phyloP scores from a whole-genome alignment of 2,329 filamentous ascomycete species.

The Teratosphaeria viscida region DNA sequence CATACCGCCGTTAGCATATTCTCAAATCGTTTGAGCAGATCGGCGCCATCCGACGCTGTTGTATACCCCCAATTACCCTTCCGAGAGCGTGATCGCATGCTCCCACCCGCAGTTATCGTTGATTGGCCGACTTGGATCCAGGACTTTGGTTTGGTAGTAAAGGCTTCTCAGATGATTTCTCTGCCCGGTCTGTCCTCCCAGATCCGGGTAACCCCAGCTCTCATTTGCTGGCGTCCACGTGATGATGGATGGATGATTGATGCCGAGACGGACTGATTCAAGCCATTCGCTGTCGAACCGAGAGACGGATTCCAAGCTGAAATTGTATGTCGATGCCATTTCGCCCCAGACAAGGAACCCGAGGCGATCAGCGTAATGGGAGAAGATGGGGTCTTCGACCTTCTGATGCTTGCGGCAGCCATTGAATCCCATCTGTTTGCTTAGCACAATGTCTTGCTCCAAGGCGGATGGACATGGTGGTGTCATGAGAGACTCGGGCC shows the following conservation, averaged over 20 bases:
- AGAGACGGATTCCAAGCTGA: slow-evolving; percentile 47
- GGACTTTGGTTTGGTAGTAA: slow-evolving; percentile 53
- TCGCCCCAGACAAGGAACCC: slow-evolving; percentile 56
- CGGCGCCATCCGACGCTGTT: slow-evolving; percentile 50
- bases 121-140: slow-evolving; percentile 54
- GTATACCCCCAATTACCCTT: slow-evolving; percentile 57
- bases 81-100: slow-evolving; percentile 41
- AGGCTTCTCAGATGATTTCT: slow-evolving; percentile 54
- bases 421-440: slow-evolving; percentile 54
- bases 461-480: slow-evolving; percentile 40
- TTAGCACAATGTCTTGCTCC: slow-evolving; percentile 44
- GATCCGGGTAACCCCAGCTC: slow-evolving; percentile 52
- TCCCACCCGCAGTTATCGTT: slow-evolving; percentile 68
- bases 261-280: slow-evolving; percentile 51
- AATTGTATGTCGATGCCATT: slow-evolving; percentile 56
- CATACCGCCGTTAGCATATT: slow-evolving; percentile 50
- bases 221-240: slow-evolving; percentile 59
- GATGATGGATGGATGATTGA: slow-evolving; percentile 55
- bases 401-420: slow-evolving; percentile 57
- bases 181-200: slow-evolving; percentile 48
- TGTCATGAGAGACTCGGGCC: slow-evolving; percentile 51
- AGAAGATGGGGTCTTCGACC: slow-evolving; percentile 50
- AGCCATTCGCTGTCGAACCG: slow-evolving; percentile 56
- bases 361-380: slow-evolving; percentile 51
- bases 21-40: slow-evolving; percentile 49